These are phyloP conservation scores for Anthoceros angustus DNA, from an alignment of 225 moss, liverwort and hornwort genomes.

Conservation along the genomic window DNA sequence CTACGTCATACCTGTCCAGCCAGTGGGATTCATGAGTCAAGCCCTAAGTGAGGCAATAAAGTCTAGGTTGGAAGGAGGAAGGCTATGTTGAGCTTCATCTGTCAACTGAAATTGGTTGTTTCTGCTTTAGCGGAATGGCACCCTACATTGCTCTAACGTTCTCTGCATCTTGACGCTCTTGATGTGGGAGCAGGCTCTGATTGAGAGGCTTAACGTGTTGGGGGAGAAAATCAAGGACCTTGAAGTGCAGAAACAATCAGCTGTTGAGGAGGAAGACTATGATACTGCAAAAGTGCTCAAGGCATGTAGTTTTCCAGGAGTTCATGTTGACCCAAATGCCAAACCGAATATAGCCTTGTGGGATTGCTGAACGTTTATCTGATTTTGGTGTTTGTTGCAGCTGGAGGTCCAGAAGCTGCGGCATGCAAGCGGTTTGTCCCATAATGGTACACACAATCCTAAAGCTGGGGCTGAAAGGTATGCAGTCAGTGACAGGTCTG, in stretches of 20 bases:
- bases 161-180: too few species aligned
- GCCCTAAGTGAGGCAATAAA: too few species aligned
- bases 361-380: not conserved
- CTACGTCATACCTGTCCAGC: too few species aligned
- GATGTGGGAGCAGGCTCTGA: constrained; percentile 24
- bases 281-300: constrained; percentile 76
- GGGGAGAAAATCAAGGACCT: constrained; percentile 59
- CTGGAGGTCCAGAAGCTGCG: constrained; percentile 52
- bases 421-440: constrained; percentile 25
- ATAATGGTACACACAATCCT: constrained; percentile 19
- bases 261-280: constrained; percentile 71
- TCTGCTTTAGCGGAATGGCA: too few species aligned
- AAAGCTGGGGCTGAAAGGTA: constrained; percentile 20
- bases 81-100: too few species aligned
- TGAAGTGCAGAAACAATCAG: constrained; percentile 48
- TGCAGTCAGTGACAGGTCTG: not conserved
- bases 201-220: constrained; percentile 50
- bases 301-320: constrained; percentile 15
- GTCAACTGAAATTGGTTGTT: too few species aligned
- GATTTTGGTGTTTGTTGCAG: constrained; percentile 12
- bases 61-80: too few species aligned
- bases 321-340: not conserved
- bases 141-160: too few species aligned
- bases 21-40: too few species aligned
- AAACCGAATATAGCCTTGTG: not conserved